Evolutionary conservation across 2,329 filamentous ascomycete genomes (phyloP).

Genomic region (Blumeria hordei): DNA sequence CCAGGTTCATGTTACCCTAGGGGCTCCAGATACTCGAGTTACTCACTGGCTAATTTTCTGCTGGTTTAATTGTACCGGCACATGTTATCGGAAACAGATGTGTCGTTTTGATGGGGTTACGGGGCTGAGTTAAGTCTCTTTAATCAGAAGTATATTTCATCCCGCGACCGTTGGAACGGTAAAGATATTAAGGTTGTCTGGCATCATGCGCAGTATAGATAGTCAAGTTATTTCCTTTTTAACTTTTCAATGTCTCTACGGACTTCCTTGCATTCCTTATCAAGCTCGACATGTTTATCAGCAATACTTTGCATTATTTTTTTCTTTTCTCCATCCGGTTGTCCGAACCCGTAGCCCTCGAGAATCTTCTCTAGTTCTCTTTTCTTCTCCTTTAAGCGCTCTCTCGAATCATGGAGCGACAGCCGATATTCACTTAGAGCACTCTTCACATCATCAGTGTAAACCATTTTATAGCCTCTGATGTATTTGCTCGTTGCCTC

Average conservation of each 20-base stretch:
- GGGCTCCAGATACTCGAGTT: too few species aligned
- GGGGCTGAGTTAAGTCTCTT: background rate
- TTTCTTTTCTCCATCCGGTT: constrained; percentile 9
- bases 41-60: too few species aligned
- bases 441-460: constrained; percentile 10
- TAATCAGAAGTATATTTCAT: background rate
- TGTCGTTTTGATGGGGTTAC: too few species aligned
- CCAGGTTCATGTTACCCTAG: too few species aligned
- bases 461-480: constrained; percentile 10
- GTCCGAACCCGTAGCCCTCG: constrained; percentile 13
- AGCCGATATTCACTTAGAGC: constrained; percentile 11
- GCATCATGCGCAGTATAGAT: too few species aligned
- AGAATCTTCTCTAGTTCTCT: constrained; percentile 10
- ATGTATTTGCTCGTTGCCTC: constrained; percentile 6
- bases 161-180: background rate
- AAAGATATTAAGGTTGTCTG: too few species aligned
- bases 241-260: constrained; percentile 14
- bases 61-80: too few species aligned
- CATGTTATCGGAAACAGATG: too few species aligned
- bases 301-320: constrained; percentile 15
- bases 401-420: constrained; percentile 10
- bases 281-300: constrained; percentile 13
- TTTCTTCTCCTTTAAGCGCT: constrained; percentile 11
- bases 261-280: constrained; percentile 12
- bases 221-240: background rate